A percentile compares a stretch with the other conserved stretches of the same genome.
phyloP scores from a whole-genome alignment of 2,329 filamentous ascomycete species.

The Colletotrichum tabaci region DNA sequence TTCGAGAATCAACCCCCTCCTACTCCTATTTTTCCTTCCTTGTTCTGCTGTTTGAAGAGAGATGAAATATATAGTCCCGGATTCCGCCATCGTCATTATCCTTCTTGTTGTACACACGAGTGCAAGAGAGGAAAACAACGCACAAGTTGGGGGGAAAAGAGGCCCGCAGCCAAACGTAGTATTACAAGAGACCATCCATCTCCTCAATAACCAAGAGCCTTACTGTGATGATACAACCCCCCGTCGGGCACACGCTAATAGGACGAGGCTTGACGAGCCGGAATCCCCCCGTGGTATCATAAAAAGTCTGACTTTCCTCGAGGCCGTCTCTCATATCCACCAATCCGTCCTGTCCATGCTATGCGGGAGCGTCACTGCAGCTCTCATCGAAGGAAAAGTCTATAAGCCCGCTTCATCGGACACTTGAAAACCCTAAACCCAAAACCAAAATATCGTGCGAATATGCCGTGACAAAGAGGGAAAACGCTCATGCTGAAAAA shows the following conservation, averaged over 20 bases:
- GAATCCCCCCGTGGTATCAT: slow-evolving; percentile 16
- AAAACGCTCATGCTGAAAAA: slow-evolving; percentile 22
- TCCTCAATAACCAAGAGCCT: slow-evolving; percentile 31
- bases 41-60: slow-evolving; percentile 2
- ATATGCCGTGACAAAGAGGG: slow-evolving; percentile 3
- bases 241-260: slow-evolving; percentile 8
- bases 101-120: background rate
- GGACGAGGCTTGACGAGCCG: slow-evolving; percentile 18
- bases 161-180: slow-evolving; percentile 19
- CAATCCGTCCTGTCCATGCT: slow-evolving; percentile 24
- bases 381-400: slow-evolving; percentile 18
- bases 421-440: slow-evolving; percentile 14
- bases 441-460: slow-evolving; percentile 25
- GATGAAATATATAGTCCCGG: slow-evolving; percentile 5
- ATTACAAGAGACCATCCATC: slow-evolving; percentile 35
- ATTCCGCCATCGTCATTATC: background rate
- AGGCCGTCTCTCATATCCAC: slow-evolving; percentile 27
- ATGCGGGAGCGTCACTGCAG: slow-evolving; percentile 24
- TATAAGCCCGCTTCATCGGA: slow-evolving; percentile 34
- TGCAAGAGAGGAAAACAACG: background rate
- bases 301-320: slow-evolving; percentile 21
- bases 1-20: slow-evolving; percentile 8
- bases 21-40: background rate
- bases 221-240: background rate
- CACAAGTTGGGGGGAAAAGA: background rate